These are phyloP conservation scores for Magnolia sinica DNA, from an alignment of 164 flowering plant genomes.

Conservation along the genomic window DNA sequence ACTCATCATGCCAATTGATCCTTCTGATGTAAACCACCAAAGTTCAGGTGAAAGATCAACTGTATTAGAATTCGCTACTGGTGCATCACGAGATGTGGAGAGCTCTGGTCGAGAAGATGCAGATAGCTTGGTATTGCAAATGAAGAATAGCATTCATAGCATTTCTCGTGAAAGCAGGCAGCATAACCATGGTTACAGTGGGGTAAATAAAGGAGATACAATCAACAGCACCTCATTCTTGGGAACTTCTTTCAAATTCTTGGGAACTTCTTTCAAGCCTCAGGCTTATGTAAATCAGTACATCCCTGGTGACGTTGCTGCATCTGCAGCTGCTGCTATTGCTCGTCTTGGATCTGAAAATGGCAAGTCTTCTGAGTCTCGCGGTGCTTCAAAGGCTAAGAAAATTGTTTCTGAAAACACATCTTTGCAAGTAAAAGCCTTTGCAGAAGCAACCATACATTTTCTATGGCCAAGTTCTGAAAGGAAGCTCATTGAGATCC, in stretches of 20 bases:
- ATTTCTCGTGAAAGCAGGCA: constrained; percentile 18
- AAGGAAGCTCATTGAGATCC: constrained; percentile 71
- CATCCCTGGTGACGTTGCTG: constrained; percentile 81
- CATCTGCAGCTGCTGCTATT: constrained; percentile 83
- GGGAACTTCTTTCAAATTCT: constrained; percentile 38
- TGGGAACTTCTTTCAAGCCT: constrained; percentile 58
- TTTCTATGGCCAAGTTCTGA: constrained; percentile 91
- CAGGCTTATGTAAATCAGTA: constrained; percentile 67
- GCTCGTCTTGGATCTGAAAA: constrained; percentile 72
- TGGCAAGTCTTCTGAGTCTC: constrained; percentile 34
- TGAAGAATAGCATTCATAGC: constrained; percentile 11
- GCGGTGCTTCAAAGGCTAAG: constrained; percentile 38
- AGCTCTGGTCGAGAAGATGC: constrained; percentile 17
- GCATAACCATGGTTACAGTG: constrained; percentile 15
- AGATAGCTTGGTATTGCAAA: constrained; percentile 17
- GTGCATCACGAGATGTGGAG: constrained; percentile 21
- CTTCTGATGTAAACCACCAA: constrained; percentile 30
- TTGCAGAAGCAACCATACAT: constrained; percentile 56
- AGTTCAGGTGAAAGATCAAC: constrained; percentile 29
- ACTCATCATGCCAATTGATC: constrained; percentile 22
- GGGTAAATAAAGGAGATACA: constrained; percentile 18
- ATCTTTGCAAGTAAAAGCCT: constrained; percentile 74
- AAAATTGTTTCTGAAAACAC: constrained; percentile 47
- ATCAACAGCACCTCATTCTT: constrained; percentile 25
- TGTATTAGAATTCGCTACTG: constrained; percentile 20